Base-by-base conservation (phyloP, 2,329 filamentous ascomycete species). In the Lecanicillium sp. region DNA sequence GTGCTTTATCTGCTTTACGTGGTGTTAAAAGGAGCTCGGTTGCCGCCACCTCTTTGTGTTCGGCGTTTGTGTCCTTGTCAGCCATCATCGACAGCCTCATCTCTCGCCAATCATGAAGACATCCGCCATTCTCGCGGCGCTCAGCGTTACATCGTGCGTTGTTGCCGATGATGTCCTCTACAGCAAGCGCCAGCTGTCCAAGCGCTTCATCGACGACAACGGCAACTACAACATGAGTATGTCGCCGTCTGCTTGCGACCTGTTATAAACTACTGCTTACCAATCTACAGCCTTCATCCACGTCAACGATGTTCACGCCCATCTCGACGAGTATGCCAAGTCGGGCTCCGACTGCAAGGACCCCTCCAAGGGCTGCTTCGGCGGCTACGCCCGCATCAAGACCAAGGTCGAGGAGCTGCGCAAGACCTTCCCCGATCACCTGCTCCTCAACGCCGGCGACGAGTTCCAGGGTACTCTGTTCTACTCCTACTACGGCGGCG, bases 391-490 rank as follows among this genome's bases (percentile, higher is more conserved):
- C 1, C 75, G 81, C 49, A 76, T 85, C 60, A 83, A 83, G 68
- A 71, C 73, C 17, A 72, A 78, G 5, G 66, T 84, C 30, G 72
- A 82, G 45, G 69, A 75, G 56, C 72, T 78, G 21, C 73, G 79
- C 24, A 71, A 75, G 5, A 68, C 70, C 24, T 70, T 81, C 57
- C 72, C 77, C n/a, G 77, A 83, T 58, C 79, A 77, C 48, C 67
- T 85, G 14, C 77, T 79, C 66, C 66, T 85, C 38, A 83, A 85
- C 48, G 78, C 76, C 2, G 82, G 82, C n/a, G 82, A 85, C 55
- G 82, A 85, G 59, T 85, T 85, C 59, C 78, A 84, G 56, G 81
- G 82, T 46, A 85, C 82, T 0, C 69, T 84, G 7, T 85, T 83
- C 67, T 85, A 83, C 65, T 74, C 74, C 4, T 84, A 76, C 61